Evolutionary conservation across 306 rosid genomes (phyloP).

Genomic region (Astragalus glycyphyllos): DNA sequence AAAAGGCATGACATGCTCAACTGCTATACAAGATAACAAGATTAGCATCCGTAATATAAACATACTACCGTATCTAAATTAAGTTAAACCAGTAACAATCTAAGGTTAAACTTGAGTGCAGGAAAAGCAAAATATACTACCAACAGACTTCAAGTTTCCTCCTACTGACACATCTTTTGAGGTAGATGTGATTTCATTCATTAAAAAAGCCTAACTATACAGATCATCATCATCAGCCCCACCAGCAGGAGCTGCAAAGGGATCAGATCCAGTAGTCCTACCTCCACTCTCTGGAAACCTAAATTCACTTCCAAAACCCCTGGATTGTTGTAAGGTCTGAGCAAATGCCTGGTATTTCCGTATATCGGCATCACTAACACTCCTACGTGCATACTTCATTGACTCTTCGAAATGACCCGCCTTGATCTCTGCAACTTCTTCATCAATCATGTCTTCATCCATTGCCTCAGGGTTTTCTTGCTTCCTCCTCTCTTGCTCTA

Average conservation of each 20-base stretch:
- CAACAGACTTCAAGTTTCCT: neutral
- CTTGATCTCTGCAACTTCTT: constrained; percentile 59
- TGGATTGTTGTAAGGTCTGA: constrained; percentile 64
- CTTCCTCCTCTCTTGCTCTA: constrained; percentile 56
- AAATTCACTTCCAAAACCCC: constrained; percentile 63
- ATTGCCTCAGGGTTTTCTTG: constrained; percentile 61
- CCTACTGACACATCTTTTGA: neutral
- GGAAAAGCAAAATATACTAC: constrained; percentile 17
- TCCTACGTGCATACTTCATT: constrained; percentile 64
- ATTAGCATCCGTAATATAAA: constrained; percentile 26
- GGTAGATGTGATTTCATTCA: neutral
- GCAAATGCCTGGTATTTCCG: constrained; percentile 69
- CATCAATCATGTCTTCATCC: constrained; percentile 52
- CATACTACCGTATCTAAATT: constrained; percentile 14
- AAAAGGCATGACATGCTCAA: constrained; percentile 19
- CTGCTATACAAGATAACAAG: neutral
- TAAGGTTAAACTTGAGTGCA: neutral
- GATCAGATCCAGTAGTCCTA: constrained; percentile 51
- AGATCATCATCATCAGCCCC: constrained; percentile 63
- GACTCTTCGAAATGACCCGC: constrained; percentile 67
- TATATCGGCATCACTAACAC: constrained; percentile 66
- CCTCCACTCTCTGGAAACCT: constrained; percentile 49
- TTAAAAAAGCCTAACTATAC: constrained; percentile 39
- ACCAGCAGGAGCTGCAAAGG: constrained; percentile 48
- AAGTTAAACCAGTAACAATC: constrained; percentile 8